These are phyloP conservation scores for Endotrypanum monterogeii DNA, from an alignment of 208 protist genomes.

Conservation along the genomic window DNA sequence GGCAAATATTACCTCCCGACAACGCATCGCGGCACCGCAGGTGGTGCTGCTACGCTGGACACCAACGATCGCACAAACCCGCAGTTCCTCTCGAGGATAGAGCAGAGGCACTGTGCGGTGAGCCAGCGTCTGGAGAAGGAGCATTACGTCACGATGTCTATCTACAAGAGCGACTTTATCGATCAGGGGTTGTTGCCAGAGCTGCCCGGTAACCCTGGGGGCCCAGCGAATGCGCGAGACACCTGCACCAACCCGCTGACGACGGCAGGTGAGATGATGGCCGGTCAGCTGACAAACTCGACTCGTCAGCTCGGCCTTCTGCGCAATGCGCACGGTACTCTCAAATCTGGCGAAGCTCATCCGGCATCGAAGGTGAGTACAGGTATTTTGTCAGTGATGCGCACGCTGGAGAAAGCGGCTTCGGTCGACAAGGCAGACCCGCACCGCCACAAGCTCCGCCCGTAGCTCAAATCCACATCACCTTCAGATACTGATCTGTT, in stretches of 20 bases:
- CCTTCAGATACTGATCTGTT: neutral
- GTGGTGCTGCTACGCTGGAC: constrained; percentile 23
- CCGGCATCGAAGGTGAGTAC: neutral
- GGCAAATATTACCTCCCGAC: constrained; percentile 21
- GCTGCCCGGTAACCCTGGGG: constrained; percentile 50
- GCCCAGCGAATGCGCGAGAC: constrained; percentile 32
- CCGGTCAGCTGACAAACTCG: constrained; percentile 49
- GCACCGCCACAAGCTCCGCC: constrained; percentile 71
- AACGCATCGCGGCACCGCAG: neutral
- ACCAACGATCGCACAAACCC: constrained; percentile 71
- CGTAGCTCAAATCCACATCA: neutral
- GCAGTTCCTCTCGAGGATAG: constrained; percentile 40
- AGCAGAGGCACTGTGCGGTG: constrained; percentile 53
- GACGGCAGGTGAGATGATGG: constrained; percentile 55
- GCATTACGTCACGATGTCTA: constrained; percentile 69
- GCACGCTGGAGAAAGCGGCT: constrained; percentile 44
- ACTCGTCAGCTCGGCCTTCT: constrained; percentile 32
- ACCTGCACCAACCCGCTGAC: constrained; percentile 34
- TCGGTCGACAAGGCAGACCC: constrained; percentile 75
- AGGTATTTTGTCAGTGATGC: constrained; percentile 37
- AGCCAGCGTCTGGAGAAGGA: constrained; percentile 71
- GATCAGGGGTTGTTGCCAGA: constrained; percentile 71
- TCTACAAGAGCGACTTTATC: constrained; percentile 71
- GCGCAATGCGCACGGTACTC: constrained; percentile 76
- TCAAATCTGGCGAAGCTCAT: constrained; percentile 34